Evolutionary conservation across 148 eudicot genomes (phyloP), one percentile per base, ranked within the genome.

Genomic region (Rhododendron simsii): DNA sequence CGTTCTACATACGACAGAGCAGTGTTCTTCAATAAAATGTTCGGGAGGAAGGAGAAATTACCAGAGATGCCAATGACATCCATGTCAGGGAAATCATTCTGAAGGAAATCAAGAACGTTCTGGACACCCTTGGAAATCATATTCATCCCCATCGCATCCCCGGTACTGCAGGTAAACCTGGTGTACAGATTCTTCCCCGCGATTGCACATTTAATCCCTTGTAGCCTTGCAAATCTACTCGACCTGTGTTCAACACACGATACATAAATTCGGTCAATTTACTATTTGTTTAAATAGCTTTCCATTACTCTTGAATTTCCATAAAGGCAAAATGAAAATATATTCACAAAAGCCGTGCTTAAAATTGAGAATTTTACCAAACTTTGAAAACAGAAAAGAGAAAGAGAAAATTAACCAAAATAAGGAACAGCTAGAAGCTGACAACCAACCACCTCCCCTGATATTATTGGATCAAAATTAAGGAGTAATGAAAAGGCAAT

Each of bases 141-240:
- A 81, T 90, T 90, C 92, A 90, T 90, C 83, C 92, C 92, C 92
- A 90, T 90, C 4, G 92, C 92, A 75, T 91, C 92, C 35, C 92
- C 92, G 1, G 92, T 91, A 80, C 88, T 86, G 87, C 92, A 91
- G 26, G 69, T 82, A 65, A 89, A 91, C 80, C 92, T 91, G 80
- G 85, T 87, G 90, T 91, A 91, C 51, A 91, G 87, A 75, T 91
- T 91, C 87, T 91, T 91, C 45, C 92, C 92, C 37, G 92, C 92
- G 55, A 89, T 79, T 21, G 91, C 89, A 85, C 92, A 91, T 69
- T 89, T 65, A 21, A 91, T 87, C 10, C 78, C 67, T 76, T 91
- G 92, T 26, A 91, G 90, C 88, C 87, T 91, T 57, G 84, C 92
- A 75, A 89, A 91, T 83, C 91, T 86, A 84, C 92, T 91, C 47